Conservation (phyloP, 345 rosid species). For the Isatis tinctoria region DNA sequence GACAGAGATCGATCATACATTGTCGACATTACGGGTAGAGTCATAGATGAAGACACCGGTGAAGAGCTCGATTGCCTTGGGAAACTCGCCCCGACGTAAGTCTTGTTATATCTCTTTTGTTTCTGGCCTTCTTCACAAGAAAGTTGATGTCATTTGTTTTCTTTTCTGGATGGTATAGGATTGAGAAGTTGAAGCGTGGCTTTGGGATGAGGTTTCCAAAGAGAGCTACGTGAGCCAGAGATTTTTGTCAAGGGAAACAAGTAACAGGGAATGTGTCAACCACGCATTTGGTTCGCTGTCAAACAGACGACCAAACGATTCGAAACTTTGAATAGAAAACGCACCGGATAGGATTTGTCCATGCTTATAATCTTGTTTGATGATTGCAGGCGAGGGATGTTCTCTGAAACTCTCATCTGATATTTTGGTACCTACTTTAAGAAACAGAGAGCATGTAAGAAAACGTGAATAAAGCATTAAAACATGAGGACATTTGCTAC, state of each 20-base stretch:
- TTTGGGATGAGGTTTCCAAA: slow-evolving; percentile 83
- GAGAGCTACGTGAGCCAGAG: slow-evolving; percentile 32
- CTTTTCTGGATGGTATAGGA: slow-evolving; percentile 35
- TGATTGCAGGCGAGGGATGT: no score
- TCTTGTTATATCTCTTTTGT: background rate
- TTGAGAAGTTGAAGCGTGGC: slow-evolving; percentile 78
- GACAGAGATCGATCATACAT: slow-evolving; percentile 67
- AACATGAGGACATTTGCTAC: no score
- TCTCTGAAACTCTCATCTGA: no score
- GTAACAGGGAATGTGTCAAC: background rate
- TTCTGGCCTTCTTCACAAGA: background rate
- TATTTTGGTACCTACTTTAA: no score
- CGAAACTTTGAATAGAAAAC: no score
- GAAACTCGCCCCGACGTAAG: slow-evolving; percentile 95
- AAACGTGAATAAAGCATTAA: no score
- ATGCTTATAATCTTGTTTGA: no score
- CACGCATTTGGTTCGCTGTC: no score
- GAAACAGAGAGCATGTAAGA: no score
- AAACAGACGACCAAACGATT: no score
- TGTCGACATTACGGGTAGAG: slow-evolving; percentile 74
- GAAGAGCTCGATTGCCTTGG: slow-evolving; percentile 91
- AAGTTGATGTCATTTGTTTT: background rate
- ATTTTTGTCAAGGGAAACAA: background rate
- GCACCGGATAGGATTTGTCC: no score
- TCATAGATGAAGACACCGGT: slow-evolving; percentile 81